Base-by-base conservation (phyloP, 176 grass and related monocot species). In the Alopecurus myosuroides region DNA sequence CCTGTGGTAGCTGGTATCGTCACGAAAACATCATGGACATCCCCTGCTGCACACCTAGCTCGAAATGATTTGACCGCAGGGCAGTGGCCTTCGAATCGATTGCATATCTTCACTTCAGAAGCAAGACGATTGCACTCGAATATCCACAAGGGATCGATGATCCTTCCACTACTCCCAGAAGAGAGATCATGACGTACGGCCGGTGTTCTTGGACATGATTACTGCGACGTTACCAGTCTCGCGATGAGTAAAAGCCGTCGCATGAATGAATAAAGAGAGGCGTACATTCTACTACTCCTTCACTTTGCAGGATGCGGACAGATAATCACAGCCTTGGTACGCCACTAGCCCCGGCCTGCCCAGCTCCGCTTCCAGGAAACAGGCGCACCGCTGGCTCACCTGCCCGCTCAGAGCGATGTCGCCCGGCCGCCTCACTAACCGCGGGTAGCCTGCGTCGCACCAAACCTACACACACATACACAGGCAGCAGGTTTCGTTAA, bases 401-500 rank as follows among this genome's bases (percentile, higher is more conserved):
- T 96, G 73, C 62, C 97, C 94, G 6, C 88, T 99, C 77, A 99
- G 86, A 23, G 94, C 97, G 77, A 92, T 96, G 77, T 96, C 93
- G 33, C 84, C 91, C 9, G 94, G 88, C 66, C 88, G 81, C 86
- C 86, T 84, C 35, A 96, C 86, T 77, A 99, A 69, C 78, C 97
- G 88, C 70, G 97, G 97, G 56, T 96, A 96, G 45, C 93, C 91
- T 56, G 56, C 70, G 0, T 99, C 97, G 78, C 97, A 99, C 93
- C 97, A 99, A 30, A 99, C 97, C 93, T 96, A 79, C 70, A 85
- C 82, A 78, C 51, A 74, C 53, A 62, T n/a, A 42, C 25, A n/a
- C 14, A 3, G 17, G 7, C 7, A 64, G 61, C 12, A 64, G 61
- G 29, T 63, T 17, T 31, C 58, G 58, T 31, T 62, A 62, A 17